These are phyloP conservation scores for Ustilago trichophora DNA, from an alignment of 1,284 basidiomycete genomes.

Conservation along the genomic window DNA sequence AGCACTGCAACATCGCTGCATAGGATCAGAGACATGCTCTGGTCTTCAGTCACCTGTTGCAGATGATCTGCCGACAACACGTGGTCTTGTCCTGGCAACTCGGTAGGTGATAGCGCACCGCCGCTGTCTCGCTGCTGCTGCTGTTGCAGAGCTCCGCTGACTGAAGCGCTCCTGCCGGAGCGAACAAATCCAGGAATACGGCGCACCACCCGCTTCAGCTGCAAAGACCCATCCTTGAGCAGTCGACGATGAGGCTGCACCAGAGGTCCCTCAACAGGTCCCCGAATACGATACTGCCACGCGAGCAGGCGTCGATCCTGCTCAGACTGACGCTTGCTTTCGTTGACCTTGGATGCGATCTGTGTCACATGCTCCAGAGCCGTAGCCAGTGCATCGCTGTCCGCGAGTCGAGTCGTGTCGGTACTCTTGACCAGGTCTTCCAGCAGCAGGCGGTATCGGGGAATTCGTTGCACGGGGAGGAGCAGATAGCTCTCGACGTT, in stretches of 20 bases:
- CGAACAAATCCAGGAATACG: conserved; percentile 81
- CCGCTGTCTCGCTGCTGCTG: conserved; percentile 2
- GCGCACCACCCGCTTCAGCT: conserved; percentile 86
- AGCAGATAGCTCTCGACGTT: conserved; percentile 94
- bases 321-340: conserved; percentile 68
- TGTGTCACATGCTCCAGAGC: conserved; percentile 59
- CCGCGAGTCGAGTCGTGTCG: conserved; percentile 32
- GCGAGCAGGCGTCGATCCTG: conserved; percentile 54
- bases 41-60: conserved; percentile 69
- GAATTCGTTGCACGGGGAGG: conserved; percentile 93
- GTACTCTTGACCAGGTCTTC: conserved; percentile 63
- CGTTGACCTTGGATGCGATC: conserved; percentile 63
- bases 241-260: conserved; percentile 94
- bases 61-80: conserved; percentile 88
- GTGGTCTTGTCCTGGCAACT: conserved; percentile 1
- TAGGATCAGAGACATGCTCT: conserved; percentile 71
- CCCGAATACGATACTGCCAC: conserved; percentile 88
- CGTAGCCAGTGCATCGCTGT: conserved; percentile 32
- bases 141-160: conserved; percentile 3
- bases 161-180: conserved; percentile 22
- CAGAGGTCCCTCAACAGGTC: conserved; percentile 89
- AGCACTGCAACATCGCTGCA: conserved; percentile 92
- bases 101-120: conserved; percentile 2
- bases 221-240: conserved; percentile 73
- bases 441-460: conserved; percentile 85